A percentile compares a stretch with the other conserved stretches of the same genome.
These are phyloP conservation scores for Lachancea kluyveri DNA, from an alignment of 805 yeast genomes.

Conservation along the genomic window DNA sequence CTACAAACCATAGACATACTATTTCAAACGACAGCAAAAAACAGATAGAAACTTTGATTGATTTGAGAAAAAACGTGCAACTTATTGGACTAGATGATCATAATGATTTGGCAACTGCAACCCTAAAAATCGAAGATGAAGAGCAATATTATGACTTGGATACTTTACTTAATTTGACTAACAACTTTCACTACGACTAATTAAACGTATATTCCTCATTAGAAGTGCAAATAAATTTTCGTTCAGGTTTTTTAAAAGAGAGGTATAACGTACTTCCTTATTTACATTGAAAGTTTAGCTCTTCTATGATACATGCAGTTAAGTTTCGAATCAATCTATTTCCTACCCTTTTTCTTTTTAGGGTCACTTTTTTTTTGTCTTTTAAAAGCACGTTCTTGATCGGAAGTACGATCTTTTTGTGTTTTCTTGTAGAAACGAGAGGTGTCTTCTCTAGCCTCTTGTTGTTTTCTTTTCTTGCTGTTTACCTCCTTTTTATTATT, in stretches of 20 bases:
- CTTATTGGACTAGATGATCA: conserved; percentile 36
- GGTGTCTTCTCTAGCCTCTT: conserved; percentile 54
- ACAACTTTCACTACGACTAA: conserved; percentile 26
- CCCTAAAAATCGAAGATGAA: conserved; percentile 13
- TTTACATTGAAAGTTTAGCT: neutral
- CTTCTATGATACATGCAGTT: no score
- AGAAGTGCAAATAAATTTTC: neutral
- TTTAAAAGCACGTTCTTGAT: conserved; percentile 38
- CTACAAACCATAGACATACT: conserved; percentile 14
- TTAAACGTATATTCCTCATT: no score
- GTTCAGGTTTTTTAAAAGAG: no score
- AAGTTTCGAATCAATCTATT: conserved; percentile 2
- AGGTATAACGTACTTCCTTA: neutral
- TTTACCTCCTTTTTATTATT: conserved; percentile 48
- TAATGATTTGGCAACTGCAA: conserved; percentile 7
- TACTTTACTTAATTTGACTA: conserved; percentile 18
- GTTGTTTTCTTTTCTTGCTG: conserved; percentile 65
- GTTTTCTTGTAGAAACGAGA: conserved; percentile 75
- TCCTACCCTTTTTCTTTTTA: conserved; percentile 24
- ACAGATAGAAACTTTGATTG: conserved; percentile 40
- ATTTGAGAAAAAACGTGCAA: conserved; percentile 45
- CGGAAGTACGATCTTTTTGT: conserved; percentile 54
- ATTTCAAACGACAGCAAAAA: conserved; percentile 39
- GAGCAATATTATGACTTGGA: conserved; percentile 21
- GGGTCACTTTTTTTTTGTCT: conserved; percentile 27